Conservation (phyloP, 768 basidiomycete genomes). For the Tephrocybe sp. region DNA sequence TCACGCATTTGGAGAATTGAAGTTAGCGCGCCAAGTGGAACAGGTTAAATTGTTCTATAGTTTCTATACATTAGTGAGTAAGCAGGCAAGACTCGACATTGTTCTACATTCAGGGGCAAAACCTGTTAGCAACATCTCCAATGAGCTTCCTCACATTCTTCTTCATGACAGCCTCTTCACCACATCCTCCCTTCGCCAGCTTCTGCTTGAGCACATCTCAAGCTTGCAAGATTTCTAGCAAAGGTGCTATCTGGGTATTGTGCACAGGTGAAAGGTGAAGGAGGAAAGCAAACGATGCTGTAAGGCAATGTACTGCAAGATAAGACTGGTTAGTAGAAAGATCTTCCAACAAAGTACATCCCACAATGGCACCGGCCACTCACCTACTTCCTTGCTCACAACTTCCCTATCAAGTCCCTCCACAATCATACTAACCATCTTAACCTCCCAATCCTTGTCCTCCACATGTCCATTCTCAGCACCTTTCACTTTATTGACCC, state of each 20-base stretch:
- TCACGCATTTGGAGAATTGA: too few species aligned
- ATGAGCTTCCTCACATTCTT: constrained; percentile 69
- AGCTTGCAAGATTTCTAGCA: constrained; percentile 75
- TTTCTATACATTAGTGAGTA: too few species aligned
- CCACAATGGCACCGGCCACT: constrained; percentile 27
- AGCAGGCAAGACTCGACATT: too few species aligned
- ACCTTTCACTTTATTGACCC: constrained; percentile 43
- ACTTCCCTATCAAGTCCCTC: constrained; percentile 78
- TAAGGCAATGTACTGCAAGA: constrained; percentile 72
- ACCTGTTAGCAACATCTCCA: constrained; percentile 56
- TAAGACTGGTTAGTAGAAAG: constrained; percentile 1
- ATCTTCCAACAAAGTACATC: background rate
- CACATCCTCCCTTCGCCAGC: constrained; percentile 50
- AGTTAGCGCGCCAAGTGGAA: too few species aligned
- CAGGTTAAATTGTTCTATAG: too few species aligned
- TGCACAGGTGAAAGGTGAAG: constrained; percentile 74
- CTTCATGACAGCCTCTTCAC: constrained; percentile 53
- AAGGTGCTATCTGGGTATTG: constrained; percentile 46
- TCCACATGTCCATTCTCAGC: constrained; percentile 40
- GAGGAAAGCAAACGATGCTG: constrained; percentile 75
- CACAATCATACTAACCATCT: constrained; percentile 79
- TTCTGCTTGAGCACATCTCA: constrained; percentile 58
- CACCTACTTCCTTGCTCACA: constrained; percentile 78
- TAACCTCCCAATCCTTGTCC: constrained; percentile 84
- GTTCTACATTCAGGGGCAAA: constrained; percentile 44